Conservation (phyloP, 1,284 basidiomycete species). For the Ustilago xerochloae region DNA sequence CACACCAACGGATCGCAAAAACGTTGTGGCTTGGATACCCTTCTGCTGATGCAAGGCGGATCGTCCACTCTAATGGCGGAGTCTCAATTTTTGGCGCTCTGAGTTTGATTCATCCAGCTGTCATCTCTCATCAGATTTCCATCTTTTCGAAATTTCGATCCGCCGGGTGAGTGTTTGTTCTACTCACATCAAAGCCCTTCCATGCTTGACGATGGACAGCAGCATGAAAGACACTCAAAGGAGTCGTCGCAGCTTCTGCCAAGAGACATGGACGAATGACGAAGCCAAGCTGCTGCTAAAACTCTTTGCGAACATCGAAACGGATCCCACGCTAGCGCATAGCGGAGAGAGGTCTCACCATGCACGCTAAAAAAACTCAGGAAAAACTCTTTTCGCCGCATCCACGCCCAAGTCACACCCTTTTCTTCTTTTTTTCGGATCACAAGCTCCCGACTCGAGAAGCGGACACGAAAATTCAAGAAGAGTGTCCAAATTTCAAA, state of each 20-base stretch:
- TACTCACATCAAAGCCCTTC: too few relatives aligned
- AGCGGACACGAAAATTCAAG: background rate
- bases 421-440: background rate
- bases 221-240: too few relatives aligned
- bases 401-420: background rate
- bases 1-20: background rate
- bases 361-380: background rate
- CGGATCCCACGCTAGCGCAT: constrained; percentile 5
- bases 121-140: background rate
- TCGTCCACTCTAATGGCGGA: background rate
- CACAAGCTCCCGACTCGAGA: background rate
- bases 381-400: background rate
- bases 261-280: too few relatives aligned
- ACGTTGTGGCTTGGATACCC: background rate
- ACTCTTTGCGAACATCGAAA: too few relatives aligned
- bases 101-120: constrained; percentile 8
- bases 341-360: background rate
- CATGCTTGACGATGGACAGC: too few relatives aligned
- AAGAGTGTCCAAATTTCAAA: background rate
- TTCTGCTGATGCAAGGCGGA: constrained; percentile 5
- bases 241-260: too few relatives aligned
- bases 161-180: background rate
- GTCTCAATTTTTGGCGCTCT: constrained; percentile 1
- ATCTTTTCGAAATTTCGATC: background rate
- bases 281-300: too few relatives aligned